Conservation (phyloP, 371 early-diverging fungal genomes). For the Mortierella sp. region DNA sequence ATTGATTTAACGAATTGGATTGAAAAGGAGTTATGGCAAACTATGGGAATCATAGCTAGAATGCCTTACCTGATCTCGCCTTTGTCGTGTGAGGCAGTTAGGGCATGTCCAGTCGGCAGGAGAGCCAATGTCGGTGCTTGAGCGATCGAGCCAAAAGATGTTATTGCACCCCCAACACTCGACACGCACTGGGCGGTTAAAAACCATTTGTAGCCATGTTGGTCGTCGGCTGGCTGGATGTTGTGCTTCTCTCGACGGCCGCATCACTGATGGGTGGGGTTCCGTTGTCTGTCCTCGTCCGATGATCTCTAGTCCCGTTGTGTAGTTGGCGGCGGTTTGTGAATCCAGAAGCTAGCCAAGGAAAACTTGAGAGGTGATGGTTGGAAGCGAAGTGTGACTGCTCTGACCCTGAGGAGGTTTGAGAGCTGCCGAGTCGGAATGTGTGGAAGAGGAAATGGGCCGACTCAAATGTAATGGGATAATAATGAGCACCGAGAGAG, state of each 20-base stretch:
- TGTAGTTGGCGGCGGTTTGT: too few relatives aligned
- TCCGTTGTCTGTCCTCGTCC: too few relatives aligned
- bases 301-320: too few relatives aligned
- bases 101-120: conserved; percentile 50
- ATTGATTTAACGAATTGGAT: background rate
- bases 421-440: background rate
- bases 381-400: too few relatives aligned
- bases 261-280: too few relatives aligned
- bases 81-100: conserved; percentile 37
- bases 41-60: background rate
- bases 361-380: too few relatives aligned
- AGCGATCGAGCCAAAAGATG: conserved; percentile 39
- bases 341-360: too few relatives aligned
- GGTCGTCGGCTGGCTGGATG: conserved; percentile 7
- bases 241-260: too few relatives aligned
- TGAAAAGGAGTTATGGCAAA: background rate
- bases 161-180: conserved; percentile 47
- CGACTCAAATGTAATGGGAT: too few relatives aligned
- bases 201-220: conserved; percentile 32
- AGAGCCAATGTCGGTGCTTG: conserved; percentile 13
- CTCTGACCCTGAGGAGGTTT: background rate
- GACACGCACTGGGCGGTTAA: conserved; percentile 36
- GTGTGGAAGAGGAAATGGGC: too few relatives aligned
- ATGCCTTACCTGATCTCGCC: conserved; percentile 28
- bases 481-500: too few relatives aligned